Base-by-base conservation (phyloP, 495 filamentous ascomycete genomes). In the Bathelium albidoporum region DNA sequence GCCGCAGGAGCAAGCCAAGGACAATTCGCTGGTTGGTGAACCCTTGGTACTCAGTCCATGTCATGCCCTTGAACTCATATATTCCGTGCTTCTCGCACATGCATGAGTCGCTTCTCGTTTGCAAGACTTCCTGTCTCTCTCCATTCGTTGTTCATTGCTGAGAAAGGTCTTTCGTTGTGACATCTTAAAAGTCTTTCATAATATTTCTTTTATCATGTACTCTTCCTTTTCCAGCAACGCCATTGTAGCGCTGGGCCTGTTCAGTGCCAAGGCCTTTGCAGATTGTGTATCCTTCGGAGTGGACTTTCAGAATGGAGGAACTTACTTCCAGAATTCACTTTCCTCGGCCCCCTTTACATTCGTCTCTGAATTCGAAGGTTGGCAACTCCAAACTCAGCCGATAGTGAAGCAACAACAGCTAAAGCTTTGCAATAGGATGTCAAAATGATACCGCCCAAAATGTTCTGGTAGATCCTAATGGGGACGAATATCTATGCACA, bases 381-480 rank as follows among this genome's bases (percentile, higher is more conserved):
- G 34, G 58, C 4, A 10, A 22, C 58, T 11, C 16, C 36, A 31
- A 14, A 12, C 29, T 36, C n/a, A 9, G 5, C 10, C 16, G 26
- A 22, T 36, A 4, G 9, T 29, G 58, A 11, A 18, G 4, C 18
- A 28, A 60, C 36, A 60, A 16, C 16, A 20, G 20, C 60, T 62
- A 31, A 62, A 28, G n/a, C 43, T 49, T 1, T 32, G 20, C 10
- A 12, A 63, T 32, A 69, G 71, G 68, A 53, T 75, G 73, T 62
- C 16, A 67, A 5, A 62, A 66, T 34, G 73, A 73, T 32, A 65
- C 59, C 26, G 68, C 71, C 10, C 60, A 69, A 45, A 75, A 75
- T 59, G 59, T 76, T 58, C 59, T 76, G n/a, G 66, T 73, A 22
- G 73, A 74, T 59, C 74, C 74, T 1, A 61, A 64, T 53, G 73